A percentile compares a stretch with the other conserved stretches of the same genome.
Evolutionary conservation across 495 filamentous ascomycete species (phyloP).

Genomic region (Glonium stellatum): DNA sequence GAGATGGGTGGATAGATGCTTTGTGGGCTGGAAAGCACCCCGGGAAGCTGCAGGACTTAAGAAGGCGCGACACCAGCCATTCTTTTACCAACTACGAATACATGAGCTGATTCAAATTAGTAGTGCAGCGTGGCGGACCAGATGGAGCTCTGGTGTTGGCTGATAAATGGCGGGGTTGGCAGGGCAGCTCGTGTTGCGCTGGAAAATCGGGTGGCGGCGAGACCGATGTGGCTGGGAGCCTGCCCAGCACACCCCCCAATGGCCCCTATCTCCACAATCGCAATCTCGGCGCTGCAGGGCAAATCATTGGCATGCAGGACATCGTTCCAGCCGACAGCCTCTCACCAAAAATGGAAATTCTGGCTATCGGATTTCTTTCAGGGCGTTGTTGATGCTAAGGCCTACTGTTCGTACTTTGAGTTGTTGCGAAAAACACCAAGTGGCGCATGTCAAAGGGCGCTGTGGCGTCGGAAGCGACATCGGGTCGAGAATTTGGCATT

Average conservation of each 20-base stretch:
- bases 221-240: not conserved
- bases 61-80: slow-evolving; percentile 22
- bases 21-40: not conserved
- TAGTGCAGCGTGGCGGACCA: slow-evolving; percentile 15
- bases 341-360: too few relatives aligned
- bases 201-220: slow-evolving; percentile 15
- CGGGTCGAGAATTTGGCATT: too few relatives aligned
- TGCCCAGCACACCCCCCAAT: too few relatives aligned
- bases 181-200: slow-evolving; percentile 1
- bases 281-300: too few relatives aligned
- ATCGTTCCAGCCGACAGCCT: not conserved
- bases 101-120: slow-evolving; percentile 4
- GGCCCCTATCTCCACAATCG: too few relatives aligned
- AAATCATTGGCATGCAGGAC: not conserved
- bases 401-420: too few relatives aligned
- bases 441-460: too few relatives aligned
- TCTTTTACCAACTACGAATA: slow-evolving; percentile 9
- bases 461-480: too few relatives aligned
- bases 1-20: not conserved
- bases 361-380: too few relatives aligned
- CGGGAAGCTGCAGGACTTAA: slow-evolving; percentile 19
- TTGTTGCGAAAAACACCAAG: too few relatives aligned
- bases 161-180: slow-evolving; percentile 25
- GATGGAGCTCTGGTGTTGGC: slow-evolving; percentile 17
- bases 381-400: too few relatives aligned